These are phyloP conservation scores for Carallia pectinifolia DNA, from an alignment of 345 rosid species.

Conservation along the genomic window DNA sequence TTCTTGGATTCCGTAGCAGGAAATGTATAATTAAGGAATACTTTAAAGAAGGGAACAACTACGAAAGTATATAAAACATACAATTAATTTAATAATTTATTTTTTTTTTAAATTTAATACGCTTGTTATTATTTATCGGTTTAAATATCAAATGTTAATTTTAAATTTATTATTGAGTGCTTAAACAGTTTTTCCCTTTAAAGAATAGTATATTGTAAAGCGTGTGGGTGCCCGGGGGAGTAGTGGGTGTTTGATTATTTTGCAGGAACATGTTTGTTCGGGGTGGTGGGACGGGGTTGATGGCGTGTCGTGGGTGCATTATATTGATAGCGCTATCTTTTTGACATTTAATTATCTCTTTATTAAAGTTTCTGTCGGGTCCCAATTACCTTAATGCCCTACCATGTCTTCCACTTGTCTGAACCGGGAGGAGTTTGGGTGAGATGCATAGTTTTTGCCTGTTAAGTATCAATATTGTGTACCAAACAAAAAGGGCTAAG, in stretches of 20 bases:
- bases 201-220: neutral
- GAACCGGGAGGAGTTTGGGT: neutral
- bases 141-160: too few relatives aligned
- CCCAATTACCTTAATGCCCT: slow-evolving; percentile 16
- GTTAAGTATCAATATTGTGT: too few relatives aligned
- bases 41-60: too few relatives aligned
- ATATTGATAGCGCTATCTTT: slow-evolving; percentile 7
- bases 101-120: too few relatives aligned
- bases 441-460: too few relatives aligned
- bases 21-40: neutral
- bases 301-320: slow-evolving; percentile 29
- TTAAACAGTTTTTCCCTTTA: too few relatives aligned
- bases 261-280: neutral
- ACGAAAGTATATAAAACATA: too few relatives aligned
- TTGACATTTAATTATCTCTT: slow-evolving; percentile 17
- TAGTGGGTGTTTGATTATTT: slow-evolving; percentile 4
- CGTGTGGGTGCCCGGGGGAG: neutral
- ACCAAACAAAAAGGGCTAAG: too few relatives aligned
- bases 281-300: neutral
- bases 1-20: slow-evolving; percentile 14
- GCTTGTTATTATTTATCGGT: too few relatives aligned
- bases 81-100: too few relatives aligned
- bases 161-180: too few relatives aligned
- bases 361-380: slow-evolving; percentile 16
- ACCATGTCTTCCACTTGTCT: neutral